Base-by-base conservation (phyloP, 768 basidiomycete genomes). In the Boletellus ananiceps region DNA sequence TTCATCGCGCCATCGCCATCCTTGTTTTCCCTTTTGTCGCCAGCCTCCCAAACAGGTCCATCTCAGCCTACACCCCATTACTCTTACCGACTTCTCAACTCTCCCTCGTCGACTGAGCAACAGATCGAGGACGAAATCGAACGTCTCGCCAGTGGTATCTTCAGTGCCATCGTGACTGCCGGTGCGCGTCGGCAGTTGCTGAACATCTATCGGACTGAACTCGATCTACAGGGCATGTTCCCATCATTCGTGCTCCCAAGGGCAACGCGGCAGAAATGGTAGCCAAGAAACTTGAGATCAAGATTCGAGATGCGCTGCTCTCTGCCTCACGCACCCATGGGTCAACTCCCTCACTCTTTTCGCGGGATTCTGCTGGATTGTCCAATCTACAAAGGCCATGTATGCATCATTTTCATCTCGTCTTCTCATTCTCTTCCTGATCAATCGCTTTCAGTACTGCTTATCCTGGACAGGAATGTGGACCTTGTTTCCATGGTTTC, bases 251-350 rank as follows among this genome's bases (percentile, higher is more conserved):
- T 29, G 86, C 89, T 49, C 96, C 96, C 18, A 75, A 86, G 66
- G 95, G 95, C 1, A 97, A 98, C 67, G 96, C 96, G 5, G 96
- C 94, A 16, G 96, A 99, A 69, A 96, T 97, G 94, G 84, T 98
- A n/a, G 94, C 94, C 8, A 87, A 93, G 71, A 96, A 91, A 66
- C 76, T 99, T 11, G 96, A 99, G 61, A 79, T 82, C 13, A 92
- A 91, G 69, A 86, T 98, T 58, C 76, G 95, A 43, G 95, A 98
- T 62, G 82, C 85, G 55, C 69, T 93, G 48, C 70, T 92, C 48
- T 83, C 78, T 35, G 77, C 83, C 31, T 83, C 86, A 36, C 77
- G 88, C 15, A 76, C 81, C 7, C 81, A 80, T 51, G 67, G 69
- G 27, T 58, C 77, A 8, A 71, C 78, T 8, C 66, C 79, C 0